A percentile compares a stretch with the other conserved stretches of the same genome.
Conservation (phyloP, 2,329 filamentous ascomycete species). For the Penicillium sp. region DNA sequence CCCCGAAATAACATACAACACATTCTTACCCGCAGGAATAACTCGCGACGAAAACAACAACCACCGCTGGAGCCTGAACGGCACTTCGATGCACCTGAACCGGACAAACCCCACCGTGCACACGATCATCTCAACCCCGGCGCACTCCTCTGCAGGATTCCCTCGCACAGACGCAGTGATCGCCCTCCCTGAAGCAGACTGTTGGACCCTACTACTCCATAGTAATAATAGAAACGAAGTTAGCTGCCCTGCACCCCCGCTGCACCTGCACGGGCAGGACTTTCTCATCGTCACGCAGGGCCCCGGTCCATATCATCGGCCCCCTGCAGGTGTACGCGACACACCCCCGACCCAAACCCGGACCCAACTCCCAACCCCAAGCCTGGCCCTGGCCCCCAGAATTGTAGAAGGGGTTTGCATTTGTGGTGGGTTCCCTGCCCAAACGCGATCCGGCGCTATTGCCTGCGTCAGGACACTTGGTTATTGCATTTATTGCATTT, state of each 20-base stretch:
- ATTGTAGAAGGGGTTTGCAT: not conserved
- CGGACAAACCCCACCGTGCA: conserved; percentile 5
- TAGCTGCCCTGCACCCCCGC: not conserved
- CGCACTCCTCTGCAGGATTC: not conserved
- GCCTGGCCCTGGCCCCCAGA: too few species aligned
- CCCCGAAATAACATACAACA: conserved; percentile 16
- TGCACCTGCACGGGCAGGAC: conserved; percentile 3
- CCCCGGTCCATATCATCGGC: not conserved
- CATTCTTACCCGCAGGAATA: conserved; percentile 14
- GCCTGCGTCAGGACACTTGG: conserved; percentile 1
- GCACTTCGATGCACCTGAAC: conserved; percentile 42
- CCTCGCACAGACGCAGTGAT: conserved; percentile 2
- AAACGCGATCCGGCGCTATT: conserved; percentile 14
- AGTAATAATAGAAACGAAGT: not conserved
- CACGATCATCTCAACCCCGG: not conserved
- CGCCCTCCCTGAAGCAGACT: not conserved
- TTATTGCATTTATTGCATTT: conserved; percentile 8
- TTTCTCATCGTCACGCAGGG: conserved; percentile 1
- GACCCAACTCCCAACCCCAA: not conserved
- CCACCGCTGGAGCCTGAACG: conserved; percentile 51
- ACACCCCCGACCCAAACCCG: not conserved
- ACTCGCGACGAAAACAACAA: conserved; percentile 13
- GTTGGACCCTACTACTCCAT: conserved; percentile 5
- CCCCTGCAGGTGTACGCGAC: not conserved
- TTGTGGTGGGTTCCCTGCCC: not conserved